Evolutionary conservation across 768 basidiomycete species (phyloP), one percentile per base, ranked within the genome.

Genomic region (Pholiota microspora): DNA sequence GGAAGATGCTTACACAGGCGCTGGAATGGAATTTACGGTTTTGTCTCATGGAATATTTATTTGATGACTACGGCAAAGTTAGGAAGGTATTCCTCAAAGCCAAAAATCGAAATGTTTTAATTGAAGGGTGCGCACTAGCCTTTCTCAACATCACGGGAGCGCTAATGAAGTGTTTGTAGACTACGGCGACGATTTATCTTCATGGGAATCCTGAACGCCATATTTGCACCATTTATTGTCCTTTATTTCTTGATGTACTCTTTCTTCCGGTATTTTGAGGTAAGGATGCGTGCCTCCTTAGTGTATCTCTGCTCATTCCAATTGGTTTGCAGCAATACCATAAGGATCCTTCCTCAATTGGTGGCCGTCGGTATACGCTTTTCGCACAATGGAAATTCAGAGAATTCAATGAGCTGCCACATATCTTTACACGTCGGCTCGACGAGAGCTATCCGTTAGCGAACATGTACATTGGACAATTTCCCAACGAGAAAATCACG

Each of bases 241-340:
- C 74, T 95, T 15, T 99, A 99, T 69, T 83, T 98, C 38, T 71
- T 98, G 35, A 92, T 98, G 86, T 99, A 97, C 68, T 98, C 94
- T 0, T 99, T 99, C 80, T 99, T 99, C 79, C 90, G 96, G 3
- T 99, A 99, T 69, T 99, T 99, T 58, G 97, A 99, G 79, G 97
- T 94, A 35, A 27, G n/a, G 51, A 35, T 29, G 29, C 21, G 28
- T 34, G 15, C n/a, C 3, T 29, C 23, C 9, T 10, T 6, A 4
- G 2, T 42, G n/a, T n/a, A n/a, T 42, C 23, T 23, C 10, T 16
- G 18, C 21, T 21, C 40, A 42, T 24, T 10, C n/a, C n/a, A n/a
- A 42, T 8, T 36, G 29, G 25, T 31, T 56, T 49, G 13, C 61
- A 99, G 97, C 95, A 99, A 79, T 98, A 98, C 65, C 96, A 93